These are phyloP conservation scores for Endocladia muricata DNA, from an alignment of 31 red algal genomes.

Conservation along the genomic window DNA sequence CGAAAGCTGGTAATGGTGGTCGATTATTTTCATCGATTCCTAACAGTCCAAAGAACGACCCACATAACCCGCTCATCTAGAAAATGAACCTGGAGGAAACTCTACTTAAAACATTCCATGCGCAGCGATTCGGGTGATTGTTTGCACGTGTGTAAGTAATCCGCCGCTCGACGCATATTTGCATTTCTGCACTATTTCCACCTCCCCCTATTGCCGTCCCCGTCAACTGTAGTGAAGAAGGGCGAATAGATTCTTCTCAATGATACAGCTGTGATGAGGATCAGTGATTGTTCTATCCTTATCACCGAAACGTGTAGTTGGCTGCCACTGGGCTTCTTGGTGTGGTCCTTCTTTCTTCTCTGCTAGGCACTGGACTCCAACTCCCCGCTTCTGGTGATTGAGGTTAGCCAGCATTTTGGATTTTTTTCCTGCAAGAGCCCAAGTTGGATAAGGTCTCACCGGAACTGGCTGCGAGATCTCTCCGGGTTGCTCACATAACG, in stretches of 20 bases:
- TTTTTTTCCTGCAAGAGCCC: neutral
- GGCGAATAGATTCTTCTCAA: neutral
- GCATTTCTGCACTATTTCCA: neutral
- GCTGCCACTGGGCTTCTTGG: neutral
- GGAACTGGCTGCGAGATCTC: neutral
- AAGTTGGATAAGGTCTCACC: neutral
- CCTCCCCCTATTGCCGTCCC: neutral
- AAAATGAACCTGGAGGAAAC: too few relatives aligned
- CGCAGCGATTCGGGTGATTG: too few relatives aligned
- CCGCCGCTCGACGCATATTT: too few relatives aligned
- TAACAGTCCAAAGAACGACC: too few relatives aligned
- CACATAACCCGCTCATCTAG: too few relatives aligned
- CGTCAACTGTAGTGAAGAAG: neutral
- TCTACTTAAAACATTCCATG: too few relatives aligned
- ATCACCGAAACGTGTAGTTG: neutral
- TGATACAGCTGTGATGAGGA: neutral
- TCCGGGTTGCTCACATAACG: neutral
- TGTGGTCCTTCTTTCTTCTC: neutral
- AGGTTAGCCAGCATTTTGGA: neutral
- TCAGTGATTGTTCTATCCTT: neutral
- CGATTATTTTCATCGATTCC: too few relatives aligned
- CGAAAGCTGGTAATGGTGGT: too few relatives aligned
- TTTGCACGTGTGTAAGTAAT: too few relatives aligned
- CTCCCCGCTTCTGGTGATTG: neutral
- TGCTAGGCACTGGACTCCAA: neutral